Conservation (phyloP, 2,329 filamentous ascomycete genomes). For the Chaetomium olivaceum region DNA sequence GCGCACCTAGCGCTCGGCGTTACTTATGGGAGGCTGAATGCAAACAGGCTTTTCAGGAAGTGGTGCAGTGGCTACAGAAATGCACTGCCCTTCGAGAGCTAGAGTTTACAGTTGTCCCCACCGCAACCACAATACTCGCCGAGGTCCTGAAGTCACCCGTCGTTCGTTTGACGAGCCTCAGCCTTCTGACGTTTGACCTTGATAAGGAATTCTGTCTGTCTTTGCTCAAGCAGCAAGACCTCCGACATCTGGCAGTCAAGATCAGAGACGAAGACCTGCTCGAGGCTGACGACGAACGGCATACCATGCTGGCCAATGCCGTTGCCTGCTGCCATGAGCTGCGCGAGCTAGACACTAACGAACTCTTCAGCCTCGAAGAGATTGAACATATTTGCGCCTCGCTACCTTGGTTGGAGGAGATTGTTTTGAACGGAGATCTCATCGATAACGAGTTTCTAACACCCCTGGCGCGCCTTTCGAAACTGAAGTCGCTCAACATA, state of each 20-base stretch:
- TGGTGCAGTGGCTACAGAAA: slow-evolving; percentile 38
- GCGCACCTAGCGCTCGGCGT: slow-evolving; percentile 24
- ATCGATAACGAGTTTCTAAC: slow-evolving; percentile 50
- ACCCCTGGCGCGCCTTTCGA: slow-evolving; percentile 40
- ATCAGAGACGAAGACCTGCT: slow-evolving; percentile 30
- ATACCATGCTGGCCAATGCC: slow-evolving; percentile 38
- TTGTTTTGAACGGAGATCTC: slow-evolving; percentile 58
- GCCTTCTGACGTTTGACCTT: slow-evolving; percentile 50
- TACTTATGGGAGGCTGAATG: slow-evolving; percentile 30
- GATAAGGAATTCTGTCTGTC: slow-evolving; percentile 54
- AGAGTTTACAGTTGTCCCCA: slow-evolving; percentile 51
- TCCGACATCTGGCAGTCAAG: slow-evolving; percentile 40
- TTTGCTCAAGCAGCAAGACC: slow-evolving; percentile 49
- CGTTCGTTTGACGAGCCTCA: slow-evolving; percentile 49
- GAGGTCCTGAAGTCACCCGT: slow-evolving; percentile 45
- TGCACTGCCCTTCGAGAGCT: slow-evolving; percentile 53
- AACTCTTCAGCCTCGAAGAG: slow-evolving; percentile 52
- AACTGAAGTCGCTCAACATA: slow-evolving; percentile 55
- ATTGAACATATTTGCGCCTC: slow-evolving; percentile 48
- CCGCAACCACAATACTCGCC: slow-evolving; percentile 54
- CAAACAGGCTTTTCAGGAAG: slow-evolving; percentile 34
- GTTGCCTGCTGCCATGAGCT: slow-evolving; percentile 55
- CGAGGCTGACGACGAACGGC: slow-evolving; percentile 38
- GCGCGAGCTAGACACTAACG: slow-evolving; percentile 51
- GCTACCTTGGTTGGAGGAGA: slow-evolving; percentile 53